Conservation (phyloP, 495 filamentous ascomycete species). For the Annulohypoxylon bovei region DNA sequence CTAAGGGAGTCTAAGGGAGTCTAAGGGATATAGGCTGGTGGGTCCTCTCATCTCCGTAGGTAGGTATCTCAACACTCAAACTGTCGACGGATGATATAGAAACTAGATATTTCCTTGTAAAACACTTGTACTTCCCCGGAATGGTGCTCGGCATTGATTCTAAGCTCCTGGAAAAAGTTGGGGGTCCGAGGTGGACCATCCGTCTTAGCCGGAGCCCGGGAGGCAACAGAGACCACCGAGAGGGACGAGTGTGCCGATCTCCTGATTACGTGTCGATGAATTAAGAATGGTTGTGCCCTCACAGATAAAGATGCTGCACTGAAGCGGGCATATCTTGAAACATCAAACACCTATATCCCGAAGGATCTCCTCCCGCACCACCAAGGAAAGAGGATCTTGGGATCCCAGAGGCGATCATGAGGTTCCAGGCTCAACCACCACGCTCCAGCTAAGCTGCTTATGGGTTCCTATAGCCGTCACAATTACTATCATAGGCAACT, state of each 20-base stretch:
- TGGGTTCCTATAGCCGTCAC: background rate
- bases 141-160: conserved; percentile 9
- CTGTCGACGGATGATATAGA: conserved; percentile 1
- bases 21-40: background rate
- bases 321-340: conserved; percentile 38
- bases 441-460: background rate
- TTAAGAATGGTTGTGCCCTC: conserved; percentile 7
- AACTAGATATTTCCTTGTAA: background rate
- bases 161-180: conserved; percentile 21
- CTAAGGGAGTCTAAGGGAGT: background rate
- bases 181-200: conserved; percentile 40
- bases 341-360: conserved; percentile 13
- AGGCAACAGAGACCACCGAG: conserved; percentile 12
- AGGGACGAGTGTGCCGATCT: conserved; percentile 11
- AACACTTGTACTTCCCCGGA: conserved; percentile 11
- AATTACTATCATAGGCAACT: background rate
- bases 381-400: conserved; percentile 9
- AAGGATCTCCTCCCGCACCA: conserved; percentile 21
- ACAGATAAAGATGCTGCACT: conserved; percentile 34
- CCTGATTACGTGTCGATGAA: conserved; percentile 36
- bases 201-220: conserved; percentile 39
- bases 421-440: background rate
- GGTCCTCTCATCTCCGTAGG: background rate
- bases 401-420: conserved; percentile 7
- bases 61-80: background rate